These are phyloP conservation scores for Talaromyces sp. DNA, from an alignment of 2,329 filamentous ascomycete genomes.

Conservation along the genomic window DNA sequence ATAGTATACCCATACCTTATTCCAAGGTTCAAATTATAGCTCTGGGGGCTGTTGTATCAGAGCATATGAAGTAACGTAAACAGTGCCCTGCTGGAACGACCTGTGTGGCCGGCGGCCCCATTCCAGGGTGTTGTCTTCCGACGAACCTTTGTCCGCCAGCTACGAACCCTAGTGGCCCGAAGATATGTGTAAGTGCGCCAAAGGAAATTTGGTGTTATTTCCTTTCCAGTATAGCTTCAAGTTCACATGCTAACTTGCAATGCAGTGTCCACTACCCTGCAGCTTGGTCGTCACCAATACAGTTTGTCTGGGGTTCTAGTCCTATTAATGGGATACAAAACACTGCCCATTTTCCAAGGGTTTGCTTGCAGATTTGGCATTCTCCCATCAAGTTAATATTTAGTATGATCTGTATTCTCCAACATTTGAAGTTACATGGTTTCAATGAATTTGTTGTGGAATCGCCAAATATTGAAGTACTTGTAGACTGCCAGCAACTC, in stretches of 20 bases:
- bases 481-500: too few relatives aligned
- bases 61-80: neutral
- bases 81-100: constrained; percentile 16
- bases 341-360: too few relatives aligned
- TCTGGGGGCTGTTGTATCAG: too few relatives aligned
- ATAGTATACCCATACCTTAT: neutral
- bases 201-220: neutral
- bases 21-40: too few relatives aligned
- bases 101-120: constrained; percentile 15
- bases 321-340: too few relatives aligned
- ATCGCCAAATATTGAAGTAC: too few relatives aligned
- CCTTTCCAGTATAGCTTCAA: neutral
- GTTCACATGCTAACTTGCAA: neutral
- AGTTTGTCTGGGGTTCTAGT: constrained; percentile 6
- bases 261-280: constrained; percentile 17
- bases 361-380: too few relatives aligned
- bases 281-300: neutral
- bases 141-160: constrained; percentile 16
- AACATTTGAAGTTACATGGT: too few relatives aligned
- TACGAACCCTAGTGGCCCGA: constrained; percentile 10
- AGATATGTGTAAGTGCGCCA: constrained; percentile 20
- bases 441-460: too few relatives aligned
- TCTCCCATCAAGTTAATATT: too few relatives aligned
- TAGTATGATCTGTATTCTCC: too few relatives aligned
- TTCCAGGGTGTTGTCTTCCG: constrained; percentile 18